Percentiles rank a stretch among this genome's conserved stretches.
phyloP scores from a whole-genome alignment of 2,329 filamentous ascomycete genomes.

The Aspergillus arachidicola region DNA sequence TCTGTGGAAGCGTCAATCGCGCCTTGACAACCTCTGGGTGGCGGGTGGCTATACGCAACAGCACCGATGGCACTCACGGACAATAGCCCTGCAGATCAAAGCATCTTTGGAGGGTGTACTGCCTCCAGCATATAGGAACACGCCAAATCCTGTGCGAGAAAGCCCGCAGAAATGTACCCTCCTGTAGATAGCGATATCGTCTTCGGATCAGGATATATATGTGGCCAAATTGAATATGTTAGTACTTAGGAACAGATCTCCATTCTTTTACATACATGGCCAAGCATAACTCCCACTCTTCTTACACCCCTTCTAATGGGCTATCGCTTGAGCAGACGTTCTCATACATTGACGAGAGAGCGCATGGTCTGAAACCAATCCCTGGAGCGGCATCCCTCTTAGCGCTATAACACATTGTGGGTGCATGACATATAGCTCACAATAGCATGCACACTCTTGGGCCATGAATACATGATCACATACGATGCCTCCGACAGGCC shows the following conservation, averaged over 20 bases:
- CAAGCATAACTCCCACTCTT: no score
- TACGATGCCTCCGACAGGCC: not conserved
- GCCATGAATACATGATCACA: not conserved
- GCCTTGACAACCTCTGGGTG: conserved; percentile 43
- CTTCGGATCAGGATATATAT: not conserved
- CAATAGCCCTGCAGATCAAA: conserved; percentile 52
- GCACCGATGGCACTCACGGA: conserved; percentile 44
- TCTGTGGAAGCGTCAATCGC: conserved; percentile 39
- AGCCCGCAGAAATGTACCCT: not conserved
- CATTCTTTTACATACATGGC: no score
- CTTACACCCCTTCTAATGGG: no score
- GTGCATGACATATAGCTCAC: no score
- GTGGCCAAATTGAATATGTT: not conserved
- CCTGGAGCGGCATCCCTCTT: no score
- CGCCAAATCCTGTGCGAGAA: not conserved
- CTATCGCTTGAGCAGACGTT: no score
- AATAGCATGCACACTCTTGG: no score
- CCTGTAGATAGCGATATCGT: not conserved
- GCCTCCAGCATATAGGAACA: conserved; percentile 36
- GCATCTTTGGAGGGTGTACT: conserved; percentile 33
- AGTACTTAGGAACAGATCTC: not conserved
- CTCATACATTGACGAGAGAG: no score
- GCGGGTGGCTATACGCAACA: conserved; percentile 49
- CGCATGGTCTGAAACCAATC: no score
- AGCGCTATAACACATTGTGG: no score